Percentiles rank a stretch among this genome's conserved stretches.
phyloP scores from a whole-genome alignment of 2,329 filamentous ascomycete genomes.

The Xylariaceae sp. region DNA sequence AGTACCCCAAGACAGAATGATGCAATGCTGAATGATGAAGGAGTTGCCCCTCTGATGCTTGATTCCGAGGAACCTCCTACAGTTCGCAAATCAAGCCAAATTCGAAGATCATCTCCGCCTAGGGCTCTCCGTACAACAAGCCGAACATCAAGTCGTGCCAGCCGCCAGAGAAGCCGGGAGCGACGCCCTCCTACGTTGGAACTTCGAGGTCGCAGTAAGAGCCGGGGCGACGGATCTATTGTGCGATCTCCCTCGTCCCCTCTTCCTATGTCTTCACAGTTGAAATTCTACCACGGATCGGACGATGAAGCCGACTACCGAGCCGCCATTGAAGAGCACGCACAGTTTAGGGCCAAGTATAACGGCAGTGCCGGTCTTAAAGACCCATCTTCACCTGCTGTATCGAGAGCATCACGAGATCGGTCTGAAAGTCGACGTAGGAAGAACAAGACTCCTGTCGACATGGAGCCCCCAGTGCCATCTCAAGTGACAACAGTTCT shows the following conservation, averaged over 20 bases:
- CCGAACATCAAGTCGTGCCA: slow-evolving; percentile 47
- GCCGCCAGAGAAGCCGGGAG: slow-evolving; percentile 46
- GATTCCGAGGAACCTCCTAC: slow-evolving; percentile 40
- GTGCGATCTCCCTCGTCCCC: slow-evolving; percentile 76
- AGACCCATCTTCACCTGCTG: slow-evolving; percentile 29
- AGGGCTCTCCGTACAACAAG: slow-evolving; percentile 34
- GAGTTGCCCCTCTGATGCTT: slow-evolving; percentile 25
- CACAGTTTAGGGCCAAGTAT: slow-evolving; percentile 53
- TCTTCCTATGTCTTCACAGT: slow-evolving; percentile 64
- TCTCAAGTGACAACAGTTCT: slow-evolving; percentile 20
- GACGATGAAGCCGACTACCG: slow-evolving; percentile 63
- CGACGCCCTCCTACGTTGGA: slow-evolving; percentile 42
- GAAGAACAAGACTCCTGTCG: slow-evolving; percentile 28
- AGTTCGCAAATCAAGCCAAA: slow-evolving; percentile 40
- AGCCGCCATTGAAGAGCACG: slow-evolving; percentile 50
- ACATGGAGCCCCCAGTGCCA: slow-evolving; percentile 29
- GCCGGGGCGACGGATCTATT: slow-evolving; percentile 54
- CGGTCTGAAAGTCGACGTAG: slow-evolving; percentile 38
- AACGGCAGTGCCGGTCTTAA: slow-evolving; percentile 46
- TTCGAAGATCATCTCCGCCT: slow-evolving; percentile 30
- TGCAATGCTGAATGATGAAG: slow-evolving; percentile 21
- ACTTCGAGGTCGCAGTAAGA: slow-evolving; percentile 59
- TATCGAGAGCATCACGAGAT: slow-evolving; percentile 33
- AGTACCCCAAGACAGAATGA: slow-evolving; percentile 42
- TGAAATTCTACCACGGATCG: slow-evolving; percentile 48